These are phyloP conservation scores for Cutaneotrichosporon sp. DNA, from an alignment of 1,284 basidiomycete species.

Conservation along the genomic window DNA sequence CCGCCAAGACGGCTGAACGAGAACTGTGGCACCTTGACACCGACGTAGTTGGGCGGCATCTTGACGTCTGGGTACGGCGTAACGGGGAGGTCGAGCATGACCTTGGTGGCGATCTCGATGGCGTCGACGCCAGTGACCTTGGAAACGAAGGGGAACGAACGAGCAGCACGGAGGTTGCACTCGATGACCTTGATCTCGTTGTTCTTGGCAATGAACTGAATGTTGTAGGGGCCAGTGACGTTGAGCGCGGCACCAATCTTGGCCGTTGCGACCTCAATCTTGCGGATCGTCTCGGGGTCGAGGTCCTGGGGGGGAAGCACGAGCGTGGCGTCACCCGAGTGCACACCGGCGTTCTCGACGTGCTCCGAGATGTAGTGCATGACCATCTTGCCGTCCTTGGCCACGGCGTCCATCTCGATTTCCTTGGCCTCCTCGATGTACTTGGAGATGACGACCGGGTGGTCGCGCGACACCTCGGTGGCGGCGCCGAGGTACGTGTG, in stretches of 20 bases:
- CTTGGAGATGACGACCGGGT: slow-evolving; percentile 97
- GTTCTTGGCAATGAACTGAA: slow-evolving; percentile 99
- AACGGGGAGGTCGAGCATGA: slow-evolving; percentile 88
- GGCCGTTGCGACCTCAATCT: slow-evolving; percentile 91
- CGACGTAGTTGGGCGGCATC: slow-evolving; percentile 87
- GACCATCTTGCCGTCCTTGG: slow-evolving; percentile 92
- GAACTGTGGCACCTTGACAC: slow-evolving; percentile 98
- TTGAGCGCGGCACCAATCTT: slow-evolving; percentile 98
- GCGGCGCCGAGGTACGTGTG: slow-evolving; percentile 89
- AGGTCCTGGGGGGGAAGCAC: slow-evolving; percentile 97
- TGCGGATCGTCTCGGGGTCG: slow-evolving; percentile 89
- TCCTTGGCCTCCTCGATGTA: slow-evolving; percentile 99
- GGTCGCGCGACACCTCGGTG: slow-evolving; percentile 92
- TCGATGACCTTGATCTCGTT: slow-evolving; percentile 99
- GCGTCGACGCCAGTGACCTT: slow-evolving; percentile 97
- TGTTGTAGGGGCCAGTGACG: slow-evolving; percentile 98
- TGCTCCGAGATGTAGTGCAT: slow-evolving; percentile 99
- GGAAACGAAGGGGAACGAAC: slow-evolving; percentile 98
- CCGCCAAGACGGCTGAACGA: slow-evolving; percentile 92
- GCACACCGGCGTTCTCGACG: slow-evolving; percentile 97
- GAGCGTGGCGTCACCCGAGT: slow-evolving; percentile 95
- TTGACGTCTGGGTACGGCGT: slow-evolving; percentile 83
- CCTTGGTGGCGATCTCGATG: slow-evolving; percentile 97
- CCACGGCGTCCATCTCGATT: slow-evolving; percentile 99
- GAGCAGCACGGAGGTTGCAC: slow-evolving; percentile 94